These are phyloP conservation scores for Chlamydomonas sp. DNA, from an alignment of 139 green algal genomes.

Conservation along the genomic window DNA sequence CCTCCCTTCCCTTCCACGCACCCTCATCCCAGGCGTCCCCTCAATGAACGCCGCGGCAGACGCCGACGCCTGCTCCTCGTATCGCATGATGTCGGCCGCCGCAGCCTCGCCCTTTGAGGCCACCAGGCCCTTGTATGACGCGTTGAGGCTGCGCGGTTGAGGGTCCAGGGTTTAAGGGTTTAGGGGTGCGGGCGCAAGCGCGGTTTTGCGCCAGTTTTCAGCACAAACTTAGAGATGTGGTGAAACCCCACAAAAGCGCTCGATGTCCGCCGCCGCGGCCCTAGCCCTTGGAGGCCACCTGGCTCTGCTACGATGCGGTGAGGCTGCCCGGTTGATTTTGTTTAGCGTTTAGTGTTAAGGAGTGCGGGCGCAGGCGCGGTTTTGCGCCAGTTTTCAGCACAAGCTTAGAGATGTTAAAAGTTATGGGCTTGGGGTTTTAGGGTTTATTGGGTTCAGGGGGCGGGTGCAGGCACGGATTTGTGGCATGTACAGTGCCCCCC, in stretches of 20 bases:
- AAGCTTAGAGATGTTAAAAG: background rate
- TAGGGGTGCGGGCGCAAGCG: too few relatives aligned
- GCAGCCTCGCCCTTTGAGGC: constrained; percentile 1
- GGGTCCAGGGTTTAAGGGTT: background rate
- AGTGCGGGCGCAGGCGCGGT: too few relatives aligned
- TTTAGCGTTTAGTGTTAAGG: background rate
- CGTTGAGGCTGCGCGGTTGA: constrained; percentile 10
- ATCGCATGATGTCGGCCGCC: background rate
- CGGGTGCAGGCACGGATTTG: too few relatives aligned
- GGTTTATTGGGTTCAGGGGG: too few relatives aligned
- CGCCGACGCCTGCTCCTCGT: constrained; percentile 1
- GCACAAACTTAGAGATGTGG: background rate
- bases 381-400: too few relatives aligned
- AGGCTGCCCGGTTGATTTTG: too few relatives aligned
- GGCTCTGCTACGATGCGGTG: background rate
- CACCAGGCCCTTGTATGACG: background rate
- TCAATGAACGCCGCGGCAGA: background rate
- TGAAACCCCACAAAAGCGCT: background rate
- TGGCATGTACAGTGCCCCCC: too few relatives aligned
- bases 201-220: too few relatives aligned
- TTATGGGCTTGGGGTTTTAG: too few relatives aligned
- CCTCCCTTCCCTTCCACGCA: background rate
- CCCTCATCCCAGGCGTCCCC: background rate
- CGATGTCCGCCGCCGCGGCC: too few relatives aligned
- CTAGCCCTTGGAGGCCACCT: constrained; percentile 7